A percentile compares a stretch with the other conserved stretches of the same genome.
Conservation (phyloP, 208 protist genomes). For the Trypanosoma cruzi region DNA sequence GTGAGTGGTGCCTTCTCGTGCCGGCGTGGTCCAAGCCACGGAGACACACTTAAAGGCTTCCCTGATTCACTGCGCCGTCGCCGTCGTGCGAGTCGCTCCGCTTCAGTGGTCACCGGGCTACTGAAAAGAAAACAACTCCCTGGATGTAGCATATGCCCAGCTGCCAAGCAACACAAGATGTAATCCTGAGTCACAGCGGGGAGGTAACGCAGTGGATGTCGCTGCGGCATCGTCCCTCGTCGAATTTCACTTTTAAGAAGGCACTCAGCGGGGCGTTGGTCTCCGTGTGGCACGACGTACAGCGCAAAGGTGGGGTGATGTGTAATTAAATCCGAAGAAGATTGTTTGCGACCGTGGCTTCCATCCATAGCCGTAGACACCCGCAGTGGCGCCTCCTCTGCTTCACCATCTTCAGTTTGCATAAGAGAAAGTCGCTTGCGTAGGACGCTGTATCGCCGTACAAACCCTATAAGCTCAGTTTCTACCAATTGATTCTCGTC, state of each 20-base stretch:
- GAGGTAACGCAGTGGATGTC: conserved; percentile 31
- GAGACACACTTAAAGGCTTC: conserved; percentile 11
- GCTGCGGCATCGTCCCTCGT: neutral
- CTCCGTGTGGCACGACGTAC: conserved; percentile 27
- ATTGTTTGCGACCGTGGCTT: neutral
- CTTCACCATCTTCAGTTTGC: conserved; percentile 1
- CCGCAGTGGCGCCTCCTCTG: neutral
- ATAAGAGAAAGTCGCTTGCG: conserved; percentile 11
- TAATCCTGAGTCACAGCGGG: conserved; percentile 39
- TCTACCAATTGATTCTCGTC: conserved; percentile 27
- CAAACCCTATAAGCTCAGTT: conserved; percentile 16
- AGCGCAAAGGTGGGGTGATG: conserved; percentile 1
- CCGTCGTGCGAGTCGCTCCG: conserved; percentile 30
- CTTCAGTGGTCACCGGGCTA: conserved; percentile 40
- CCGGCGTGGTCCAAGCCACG: conserved; percentile 21
- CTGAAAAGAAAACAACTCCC: conserved; percentile 66
- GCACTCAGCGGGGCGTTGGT: conserved; percentile 19
- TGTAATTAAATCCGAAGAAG: neutral
- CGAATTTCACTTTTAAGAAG: conserved; percentile 4
- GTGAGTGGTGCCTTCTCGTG: conserved; percentile 28
- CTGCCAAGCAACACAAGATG: conserved; percentile 51
- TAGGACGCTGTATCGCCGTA: conserved; percentile 21
- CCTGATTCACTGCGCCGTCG: neutral
- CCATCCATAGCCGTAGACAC: neutral
- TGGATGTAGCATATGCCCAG: conserved; percentile 40